Conservation (phyloP, 139 green algal species). For the Chlorella sp. region DNA sequence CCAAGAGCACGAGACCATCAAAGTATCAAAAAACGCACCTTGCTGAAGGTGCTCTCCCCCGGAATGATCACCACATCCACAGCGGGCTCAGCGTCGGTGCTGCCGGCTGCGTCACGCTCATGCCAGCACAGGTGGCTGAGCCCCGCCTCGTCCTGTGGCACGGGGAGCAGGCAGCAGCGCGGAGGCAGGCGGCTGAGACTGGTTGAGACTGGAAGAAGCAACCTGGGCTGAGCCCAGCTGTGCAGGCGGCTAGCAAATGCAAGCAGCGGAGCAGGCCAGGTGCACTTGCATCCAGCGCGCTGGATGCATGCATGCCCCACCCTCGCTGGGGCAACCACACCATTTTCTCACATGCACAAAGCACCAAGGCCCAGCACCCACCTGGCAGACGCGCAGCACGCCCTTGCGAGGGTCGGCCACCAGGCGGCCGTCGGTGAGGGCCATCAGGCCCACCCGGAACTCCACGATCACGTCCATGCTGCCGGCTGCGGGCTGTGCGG, state of each 20-base stretch:
- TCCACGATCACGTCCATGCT: slow-evolving; percentile 42
- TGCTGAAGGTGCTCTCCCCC: slow-evolving; percentile 62
- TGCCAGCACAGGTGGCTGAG: slow-evolving; percentile 65
- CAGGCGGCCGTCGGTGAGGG: slow-evolving; percentile 41
- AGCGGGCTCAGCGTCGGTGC: slow-evolving; percentile 33
- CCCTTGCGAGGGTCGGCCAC: slow-evolving; percentile 63
- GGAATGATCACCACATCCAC: slow-evolving; percentile 69
- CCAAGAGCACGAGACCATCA: too few relatives aligned
- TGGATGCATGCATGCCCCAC: too few relatives aligned
- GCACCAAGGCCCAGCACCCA: neutral
- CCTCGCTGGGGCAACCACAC: too few relatives aligned
- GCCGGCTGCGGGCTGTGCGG: neutral
- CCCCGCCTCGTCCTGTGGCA: slow-evolving; percentile 49
- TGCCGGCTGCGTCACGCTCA: slow-evolving; percentile 42
- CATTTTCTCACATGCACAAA: too few relatives aligned
- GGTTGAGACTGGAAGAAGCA: too few relatives aligned
- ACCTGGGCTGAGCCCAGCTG: too few relatives aligned
- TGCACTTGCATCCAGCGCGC: too few relatives aligned
- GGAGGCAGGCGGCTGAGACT: neutral
- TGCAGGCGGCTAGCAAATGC: too few relatives aligned
- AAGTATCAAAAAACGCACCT: too few relatives aligned
- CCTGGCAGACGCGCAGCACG: slow-evolving; percentile 52
- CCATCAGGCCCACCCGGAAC: slow-evolving; percentile 49
- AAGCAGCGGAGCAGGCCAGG: too few relatives aligned
- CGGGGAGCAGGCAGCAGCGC: neutral